phyloP scores from a whole-genome alignment of 2,329 filamentous ascomycete species.

The Pyrenophora seminiperda region DNA sequence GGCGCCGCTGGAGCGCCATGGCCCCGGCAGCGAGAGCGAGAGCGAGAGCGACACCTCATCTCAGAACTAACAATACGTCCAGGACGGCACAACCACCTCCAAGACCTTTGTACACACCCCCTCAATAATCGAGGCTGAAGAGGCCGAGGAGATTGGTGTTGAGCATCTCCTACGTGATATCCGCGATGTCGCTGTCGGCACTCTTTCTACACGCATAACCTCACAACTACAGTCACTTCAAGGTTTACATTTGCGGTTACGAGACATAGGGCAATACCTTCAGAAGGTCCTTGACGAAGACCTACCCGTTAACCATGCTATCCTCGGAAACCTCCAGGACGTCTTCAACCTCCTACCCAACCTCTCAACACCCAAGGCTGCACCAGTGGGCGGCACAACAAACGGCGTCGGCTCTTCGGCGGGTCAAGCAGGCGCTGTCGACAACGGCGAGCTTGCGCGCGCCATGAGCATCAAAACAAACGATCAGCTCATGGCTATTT shows the following conservation, averaged over 20 bases:
- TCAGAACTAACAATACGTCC: conserved; percentile 4
- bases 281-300: conserved; percentile 94
- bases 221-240: conserved; percentile 97
- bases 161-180: conserved; percentile 98
- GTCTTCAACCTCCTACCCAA: conserved; percentile 99
- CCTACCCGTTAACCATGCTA: conserved; percentile 94
- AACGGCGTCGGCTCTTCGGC: conserved; percentile 57
- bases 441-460: conserved; percentile 85
- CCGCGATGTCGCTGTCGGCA: conserved; percentile 95
- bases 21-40: not conserved
- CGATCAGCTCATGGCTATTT: conserved; percentile 98
- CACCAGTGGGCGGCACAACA: conserved; percentile 53
- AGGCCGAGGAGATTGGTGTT: conserved; percentile 98
- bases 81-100: conserved; percentile 96
- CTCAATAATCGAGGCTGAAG: conserved; percentile 97
- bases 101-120: conserved; percentile 99
- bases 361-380: conserved; percentile 78
- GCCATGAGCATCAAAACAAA: conserved; percentile 99
- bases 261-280: conserved; percentile 93
- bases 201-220: conserved; percentile 93
- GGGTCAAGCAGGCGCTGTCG: conserved; percentile 54
- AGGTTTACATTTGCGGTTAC: conserved; percentile 89
- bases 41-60: fast-evolving
- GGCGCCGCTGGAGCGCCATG: not conserved
- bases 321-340: conserved; percentile 97